These are phyloP conservation scores for Irpex sp. DNA, from an alignment of 1,284 basidiomycete species.

Conservation along the genomic window DNA sequence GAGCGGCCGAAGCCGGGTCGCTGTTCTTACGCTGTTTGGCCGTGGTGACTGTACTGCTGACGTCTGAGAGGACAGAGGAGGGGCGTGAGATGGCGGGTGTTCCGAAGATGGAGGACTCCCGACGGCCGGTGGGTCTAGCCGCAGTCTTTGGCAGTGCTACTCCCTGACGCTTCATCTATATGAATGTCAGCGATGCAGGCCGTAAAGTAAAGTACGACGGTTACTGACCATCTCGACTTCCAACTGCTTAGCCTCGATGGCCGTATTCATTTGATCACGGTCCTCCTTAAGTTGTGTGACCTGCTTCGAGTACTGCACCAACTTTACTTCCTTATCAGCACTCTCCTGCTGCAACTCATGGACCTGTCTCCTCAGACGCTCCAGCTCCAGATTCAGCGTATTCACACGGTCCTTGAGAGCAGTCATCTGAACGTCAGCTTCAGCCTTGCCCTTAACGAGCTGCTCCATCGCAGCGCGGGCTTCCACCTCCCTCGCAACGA, in stretches of 20 bases:
- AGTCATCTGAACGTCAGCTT: constrained; percentile 44
- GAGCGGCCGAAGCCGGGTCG: constrained; percentile 22
- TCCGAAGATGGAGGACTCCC: constrained; percentile 51
- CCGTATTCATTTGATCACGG: constrained; percentile 76
- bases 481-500: constrained; percentile 42
- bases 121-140: constrained; percentile 39
- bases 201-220: constrained; percentile 2
- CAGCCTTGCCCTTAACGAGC: constrained; percentile 47
- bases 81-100: constrained; percentile 43
- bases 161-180: constrained; percentile 68
- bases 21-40: constrained; percentile 26
- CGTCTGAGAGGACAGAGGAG: constrained; percentile 53
- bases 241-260: constrained; percentile 86
- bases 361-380: constrained; percentile 59
- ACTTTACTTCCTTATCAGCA: constrained; percentile 77
- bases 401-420: constrained; percentile 45
- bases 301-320: constrained; percentile 71
- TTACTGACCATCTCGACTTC: constrained; percentile 78
- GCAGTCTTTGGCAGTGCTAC: constrained; percentile 48
- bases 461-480: constrained; percentile 44
- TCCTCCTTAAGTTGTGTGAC: constrained; percentile 72
- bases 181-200: background rate
- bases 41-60: constrained; percentile 38
- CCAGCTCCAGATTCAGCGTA: constrained; percentile 58
- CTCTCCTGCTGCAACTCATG: constrained; percentile 76